phyloP scores from a whole-genome alignment of 768 basidiomycete genomes.

The Boletus subcaerulescens region DNA sequence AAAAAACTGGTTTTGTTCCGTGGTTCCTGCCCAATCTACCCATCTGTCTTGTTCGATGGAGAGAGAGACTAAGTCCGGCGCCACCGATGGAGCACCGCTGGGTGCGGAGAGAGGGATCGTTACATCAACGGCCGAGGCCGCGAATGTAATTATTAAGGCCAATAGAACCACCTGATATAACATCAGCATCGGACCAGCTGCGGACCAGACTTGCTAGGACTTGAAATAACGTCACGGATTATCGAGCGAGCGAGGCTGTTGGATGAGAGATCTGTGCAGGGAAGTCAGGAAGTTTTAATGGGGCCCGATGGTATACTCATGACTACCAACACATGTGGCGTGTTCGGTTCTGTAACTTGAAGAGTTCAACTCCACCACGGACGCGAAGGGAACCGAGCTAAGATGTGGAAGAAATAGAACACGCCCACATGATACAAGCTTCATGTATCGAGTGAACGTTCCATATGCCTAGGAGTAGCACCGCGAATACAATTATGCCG shows the following conservation, averaged over 20 bases:
- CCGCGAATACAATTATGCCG: no score
- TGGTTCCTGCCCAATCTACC: conserved; percentile 62
- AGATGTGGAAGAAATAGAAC: no score
- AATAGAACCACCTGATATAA: conserved; percentile 2
- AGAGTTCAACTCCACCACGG: background rate
- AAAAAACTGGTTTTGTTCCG: conserved; percentile 53
- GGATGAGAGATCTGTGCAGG: background rate
- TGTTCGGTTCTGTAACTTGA: background rate
- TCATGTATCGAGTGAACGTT: no score
- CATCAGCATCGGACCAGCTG: background rate
- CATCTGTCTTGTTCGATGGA: conserved; percentile 72
- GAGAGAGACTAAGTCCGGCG: conserved; percentile 53
- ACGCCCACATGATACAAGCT: no score
- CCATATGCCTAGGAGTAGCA: no score
- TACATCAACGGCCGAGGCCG: conserved; percentile 26
- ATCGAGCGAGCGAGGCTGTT: background rate
- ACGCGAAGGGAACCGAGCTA: no score
- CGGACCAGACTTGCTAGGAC: background rate
- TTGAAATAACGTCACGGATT: background rate
- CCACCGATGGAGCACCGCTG: conserved; percentile 34
- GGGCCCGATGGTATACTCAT: background rate
- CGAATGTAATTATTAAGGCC: background rate
- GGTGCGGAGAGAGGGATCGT: conserved; percentile 41
- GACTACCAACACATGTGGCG: background rate
- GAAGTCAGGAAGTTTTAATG: background rate